phyloP scores from a whole-genome alignment of 331 rosid genomes.

The Acacia pycnantha region DNA sequence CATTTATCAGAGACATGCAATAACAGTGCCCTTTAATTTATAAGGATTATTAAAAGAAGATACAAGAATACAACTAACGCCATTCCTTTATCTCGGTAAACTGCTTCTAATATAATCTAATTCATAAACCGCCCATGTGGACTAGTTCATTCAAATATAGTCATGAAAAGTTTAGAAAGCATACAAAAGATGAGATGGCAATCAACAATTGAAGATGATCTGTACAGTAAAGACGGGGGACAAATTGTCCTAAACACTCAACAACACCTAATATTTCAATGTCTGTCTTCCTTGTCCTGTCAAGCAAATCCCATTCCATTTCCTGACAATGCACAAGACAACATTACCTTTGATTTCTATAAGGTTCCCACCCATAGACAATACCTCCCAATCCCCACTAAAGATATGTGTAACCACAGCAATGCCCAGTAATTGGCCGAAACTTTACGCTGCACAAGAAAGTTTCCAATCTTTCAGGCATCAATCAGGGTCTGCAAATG shows the following conservation, averaged over 20 bases:
- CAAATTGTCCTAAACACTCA: slow-evolving; percentile 22
- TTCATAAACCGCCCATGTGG: background rate
- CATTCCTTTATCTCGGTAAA: background rate
- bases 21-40: background rate
- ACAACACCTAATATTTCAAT: slow-evolving; percentile 29
- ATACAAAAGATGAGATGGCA: slow-evolving; percentile 1
- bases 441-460: slow-evolving; percentile 34
- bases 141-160: background rate
- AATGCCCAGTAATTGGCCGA: slow-evolving; percentile 24
- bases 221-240: slow-evolving; percentile 31
- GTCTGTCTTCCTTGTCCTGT: slow-evolving; percentile 14
- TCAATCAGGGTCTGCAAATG: slow-evolving; percentile 34
- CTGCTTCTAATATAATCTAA: background rate
- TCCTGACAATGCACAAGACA: slow-evolving; percentile 24
- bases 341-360: slow-evolving; percentile 19
- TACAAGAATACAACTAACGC: background rate
- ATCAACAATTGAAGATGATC: slow-evolving; percentile 29
- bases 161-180: background rate
- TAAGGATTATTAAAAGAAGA: background rate
- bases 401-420: slow-evolving; percentile 20
- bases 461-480: slow-evolving; percentile 28
- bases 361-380: slow-evolving; percentile 17
- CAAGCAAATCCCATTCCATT: slow-evolving; percentile 24
- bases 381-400: slow-evolving; percentile 25
- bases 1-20: background rate